Conservation (phyloP, 2,329 filamentous ascomycete species). For the Dryadomyces sulphureus region DNA sequence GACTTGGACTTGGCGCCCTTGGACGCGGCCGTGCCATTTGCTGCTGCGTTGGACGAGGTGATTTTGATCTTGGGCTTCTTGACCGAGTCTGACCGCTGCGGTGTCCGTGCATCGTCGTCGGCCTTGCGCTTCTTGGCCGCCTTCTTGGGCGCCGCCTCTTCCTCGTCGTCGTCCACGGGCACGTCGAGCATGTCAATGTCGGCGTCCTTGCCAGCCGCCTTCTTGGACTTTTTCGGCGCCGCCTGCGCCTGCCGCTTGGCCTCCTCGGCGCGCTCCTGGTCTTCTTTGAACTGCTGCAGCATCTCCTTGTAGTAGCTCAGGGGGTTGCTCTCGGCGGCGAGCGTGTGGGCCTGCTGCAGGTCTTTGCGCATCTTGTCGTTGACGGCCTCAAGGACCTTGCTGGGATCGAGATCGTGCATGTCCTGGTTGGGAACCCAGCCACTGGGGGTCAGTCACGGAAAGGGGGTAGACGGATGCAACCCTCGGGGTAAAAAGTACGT, state of each 20-base stretch:
- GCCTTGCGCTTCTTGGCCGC: conserved; percentile 73
- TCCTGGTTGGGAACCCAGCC: conserved; percentile 84
- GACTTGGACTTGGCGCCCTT: conserved; percentile 33
- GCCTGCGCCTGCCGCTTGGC: conserved; percentile 2
- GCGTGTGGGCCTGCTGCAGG: conserved; percentile 61
- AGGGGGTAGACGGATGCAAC: conserved; percentile 3
- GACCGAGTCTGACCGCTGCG: conserved; percentile 38
- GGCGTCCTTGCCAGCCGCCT: conserved; percentile 34
- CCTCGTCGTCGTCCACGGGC: conserved; percentile 35
- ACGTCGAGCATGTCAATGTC: conserved; percentile 45
- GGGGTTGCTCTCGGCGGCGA: conserved; percentile 65
- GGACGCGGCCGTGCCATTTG: conserved; percentile 29
- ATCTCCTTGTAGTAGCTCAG: conserved; percentile 74
- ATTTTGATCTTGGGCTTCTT: conserved; percentile 57
- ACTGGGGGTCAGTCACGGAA: conserved; percentile 29
- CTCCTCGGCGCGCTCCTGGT: conserved; percentile 29
- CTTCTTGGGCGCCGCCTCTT: conserved; percentile 32
- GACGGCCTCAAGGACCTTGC: conserved; percentile 52
- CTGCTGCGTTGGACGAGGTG: conserved; percentile 29
- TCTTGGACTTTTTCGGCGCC: conserved; percentile 28
- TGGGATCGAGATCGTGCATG: conserved; percentile 60
- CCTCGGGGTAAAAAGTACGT: conserved; percentile 23
- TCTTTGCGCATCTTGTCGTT: conserved; percentile 70
- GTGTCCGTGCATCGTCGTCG: conserved; percentile 39
- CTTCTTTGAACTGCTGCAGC: conserved; percentile 54